phyloP scores from a whole-genome alignment of 2,329 filamentous ascomycete species.

The Alternaria brassicicola region DNA sequence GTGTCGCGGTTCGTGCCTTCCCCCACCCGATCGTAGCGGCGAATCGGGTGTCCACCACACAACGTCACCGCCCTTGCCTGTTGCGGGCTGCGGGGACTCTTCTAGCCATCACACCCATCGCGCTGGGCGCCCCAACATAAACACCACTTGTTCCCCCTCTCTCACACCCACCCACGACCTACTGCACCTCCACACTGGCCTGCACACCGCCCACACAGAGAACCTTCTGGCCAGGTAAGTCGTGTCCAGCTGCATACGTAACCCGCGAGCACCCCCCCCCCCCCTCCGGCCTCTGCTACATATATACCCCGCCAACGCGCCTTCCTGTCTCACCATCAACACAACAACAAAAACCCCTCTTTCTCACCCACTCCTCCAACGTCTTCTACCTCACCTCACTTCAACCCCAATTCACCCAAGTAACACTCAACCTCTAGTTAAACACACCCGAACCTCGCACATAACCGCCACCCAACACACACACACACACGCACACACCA shows the following conservation, averaged over 20 bases:
- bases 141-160: slow-evolving; percentile 22
- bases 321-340: slow-evolving; percentile 12
- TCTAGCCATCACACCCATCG: slow-evolving; percentile 29
- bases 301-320: slow-evolving; percentile 35
- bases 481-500: slow-evolving; percentile 32
- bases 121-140: slow-evolving; percentile 29
- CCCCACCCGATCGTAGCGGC: slow-evolving; percentile 16
- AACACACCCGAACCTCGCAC: slow-evolving; percentile 7
- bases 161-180: slow-evolving; percentile 16
- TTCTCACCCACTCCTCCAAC: slow-evolving; percentile 6
- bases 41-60: slow-evolving; percentile 31
- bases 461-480: slow-evolving; percentile 13
- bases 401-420: slow-evolving; percentile 16
- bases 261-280: slow-evolving; percentile 20
- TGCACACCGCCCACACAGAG: slow-evolving; percentile 32
- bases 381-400: neutral
- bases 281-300: slow-evolving; percentile 28
- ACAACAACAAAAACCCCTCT: slow-evolving; percentile 11
- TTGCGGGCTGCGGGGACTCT: slow-evolving; percentile 32
- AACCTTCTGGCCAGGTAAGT: slow-evolving; percentile 31
- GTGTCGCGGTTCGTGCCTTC: slow-evolving; percentile 17
- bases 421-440: slow-evolving; percentile 19
- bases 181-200: slow-evolving; percentile 21
- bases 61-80: slow-evolving; percentile 36
- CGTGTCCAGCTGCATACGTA: slow-evolving; percentile 13